Conservation (phyloP, 2,329 filamentous ascomycete species). For the Dothideomycetes sp. region DNA sequence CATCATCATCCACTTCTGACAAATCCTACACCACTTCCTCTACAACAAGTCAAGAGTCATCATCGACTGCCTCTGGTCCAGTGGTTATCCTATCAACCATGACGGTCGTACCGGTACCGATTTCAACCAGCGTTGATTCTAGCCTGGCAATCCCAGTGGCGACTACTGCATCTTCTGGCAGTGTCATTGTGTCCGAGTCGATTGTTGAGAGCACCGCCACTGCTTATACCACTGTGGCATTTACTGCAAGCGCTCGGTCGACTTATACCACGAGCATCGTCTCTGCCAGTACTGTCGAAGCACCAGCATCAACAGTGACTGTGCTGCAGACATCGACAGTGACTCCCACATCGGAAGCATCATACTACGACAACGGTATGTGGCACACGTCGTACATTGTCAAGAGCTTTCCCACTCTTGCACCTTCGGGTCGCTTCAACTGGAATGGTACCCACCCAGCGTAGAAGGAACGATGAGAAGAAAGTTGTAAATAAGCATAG, state of each 20-base stretch:
- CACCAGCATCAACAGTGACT: conserved; percentile 1
- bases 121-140: not conserved
- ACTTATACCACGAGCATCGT: not conserved
- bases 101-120: not conserved
- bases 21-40: not conserved
- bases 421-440: conserved; percentile 2
- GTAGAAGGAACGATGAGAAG: not conserved
- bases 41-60: not conserved
- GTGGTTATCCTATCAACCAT: not conserved
- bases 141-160: not conserved
- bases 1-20: not conserved
- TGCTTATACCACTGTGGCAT: not conserved
- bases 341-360: not conserved
- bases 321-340: conserved; percentile 6
- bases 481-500: not conserved
- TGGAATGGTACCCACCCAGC: conserved; percentile 2
- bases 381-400: conserved; percentile 33
- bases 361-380: conserved; percentile 34
- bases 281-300: not conserved
- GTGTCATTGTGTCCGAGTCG: too few species aligned
- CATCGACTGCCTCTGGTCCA: not conserved
- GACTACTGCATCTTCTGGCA: not conserved
- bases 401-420: conserved; percentile 17
- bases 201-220: too few species aligned
- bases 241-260: not conserved